Conservation (phyloP, 2,329 filamentous ascomycete species). For the Penicillium sp. region DNA sequence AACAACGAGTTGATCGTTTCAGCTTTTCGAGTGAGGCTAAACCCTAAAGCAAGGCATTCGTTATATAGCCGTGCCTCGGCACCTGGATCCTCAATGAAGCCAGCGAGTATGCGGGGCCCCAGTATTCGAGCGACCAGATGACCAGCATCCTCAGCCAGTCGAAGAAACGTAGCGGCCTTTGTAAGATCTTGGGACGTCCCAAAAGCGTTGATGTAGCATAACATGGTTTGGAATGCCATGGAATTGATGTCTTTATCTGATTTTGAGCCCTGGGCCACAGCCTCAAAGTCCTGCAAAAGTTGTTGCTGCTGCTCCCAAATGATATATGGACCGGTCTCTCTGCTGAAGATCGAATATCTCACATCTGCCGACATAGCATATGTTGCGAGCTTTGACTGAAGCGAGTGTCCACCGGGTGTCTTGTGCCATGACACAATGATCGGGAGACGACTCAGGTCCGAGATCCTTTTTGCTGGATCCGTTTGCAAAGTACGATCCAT, state of each 20-base stretch:
- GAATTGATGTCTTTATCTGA: conserved; percentile 4
- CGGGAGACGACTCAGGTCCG: conserved; percentile 9
- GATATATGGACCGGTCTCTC: conserved; percentile 12
- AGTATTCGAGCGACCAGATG: conserved; percentile 9
- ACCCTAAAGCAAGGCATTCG: conserved; percentile 9
- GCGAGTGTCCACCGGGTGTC: conserved; percentile 6
- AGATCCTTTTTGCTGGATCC: conserved; percentile 9
- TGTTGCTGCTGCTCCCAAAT: conserved; percentile 19
- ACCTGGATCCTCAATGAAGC: not conserved
- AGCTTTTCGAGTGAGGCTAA: not conserved
- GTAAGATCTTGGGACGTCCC: conserved; percentile 9
- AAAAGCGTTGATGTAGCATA: conserved; percentile 17
- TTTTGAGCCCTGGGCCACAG: conserved; percentile 1
- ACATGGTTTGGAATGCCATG: conserved; percentile 12
- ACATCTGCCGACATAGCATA: conserved; percentile 15
- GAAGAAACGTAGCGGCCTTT: conserved; percentile 8
- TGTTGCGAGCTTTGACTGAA: conserved; percentile 14
- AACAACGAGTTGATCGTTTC: not conserved
- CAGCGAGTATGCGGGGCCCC: conserved; percentile 8
- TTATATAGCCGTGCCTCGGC: not conserved
- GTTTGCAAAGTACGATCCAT: conserved; percentile 6
- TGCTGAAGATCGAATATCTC: conserved; percentile 12
- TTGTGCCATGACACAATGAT: conserved; percentile 14
- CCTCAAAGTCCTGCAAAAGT: conserved; percentile 14
- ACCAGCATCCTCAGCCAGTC: conserved; percentile 4